phyloP scores from a whole-genome alignment of 2,329 filamentous ascomycete species.

The Cadophora luteo-olivacea region DNA sequence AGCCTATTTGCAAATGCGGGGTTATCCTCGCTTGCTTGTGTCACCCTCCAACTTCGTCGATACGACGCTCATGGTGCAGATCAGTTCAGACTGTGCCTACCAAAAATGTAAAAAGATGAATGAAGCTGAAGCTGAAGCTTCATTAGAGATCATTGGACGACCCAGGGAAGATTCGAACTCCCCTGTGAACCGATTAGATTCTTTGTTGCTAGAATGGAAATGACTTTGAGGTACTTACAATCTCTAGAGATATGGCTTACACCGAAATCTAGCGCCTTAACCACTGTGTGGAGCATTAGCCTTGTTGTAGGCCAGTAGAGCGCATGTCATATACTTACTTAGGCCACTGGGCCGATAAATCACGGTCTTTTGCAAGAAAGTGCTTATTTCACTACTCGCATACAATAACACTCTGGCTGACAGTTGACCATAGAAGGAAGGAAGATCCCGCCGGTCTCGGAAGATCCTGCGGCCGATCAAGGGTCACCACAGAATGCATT shows the following conservation, averaged over 20 bases:
- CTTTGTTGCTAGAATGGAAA: neutral
- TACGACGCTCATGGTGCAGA: neutral
- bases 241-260: conserved; percentile 32
- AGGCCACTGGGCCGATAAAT: conserved; percentile 7
- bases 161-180: conserved; percentile 35
- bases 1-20: neutral
- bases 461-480: neutral
- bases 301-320: neutral
- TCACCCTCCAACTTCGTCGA: neutral
- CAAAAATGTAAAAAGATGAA: neutral
- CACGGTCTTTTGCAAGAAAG: neutral
- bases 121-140: conserved; percentile 11
- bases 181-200: neutral
- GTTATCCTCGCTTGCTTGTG: neutral
- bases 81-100: neutral
- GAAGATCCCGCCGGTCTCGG: neutral
- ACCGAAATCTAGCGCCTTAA: conserved; percentile 39
- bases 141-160: conserved; percentile 24
- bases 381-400: neutral
- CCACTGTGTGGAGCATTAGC: conserved; percentile 29
- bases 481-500: neutral
- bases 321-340: neutral
- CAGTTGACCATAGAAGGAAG: neutral
- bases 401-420: neutral
- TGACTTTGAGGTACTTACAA: conserved; percentile 22